phyloP scores from a whole-genome alignment of 345 rosid species.

The Draba incana region DNA sequence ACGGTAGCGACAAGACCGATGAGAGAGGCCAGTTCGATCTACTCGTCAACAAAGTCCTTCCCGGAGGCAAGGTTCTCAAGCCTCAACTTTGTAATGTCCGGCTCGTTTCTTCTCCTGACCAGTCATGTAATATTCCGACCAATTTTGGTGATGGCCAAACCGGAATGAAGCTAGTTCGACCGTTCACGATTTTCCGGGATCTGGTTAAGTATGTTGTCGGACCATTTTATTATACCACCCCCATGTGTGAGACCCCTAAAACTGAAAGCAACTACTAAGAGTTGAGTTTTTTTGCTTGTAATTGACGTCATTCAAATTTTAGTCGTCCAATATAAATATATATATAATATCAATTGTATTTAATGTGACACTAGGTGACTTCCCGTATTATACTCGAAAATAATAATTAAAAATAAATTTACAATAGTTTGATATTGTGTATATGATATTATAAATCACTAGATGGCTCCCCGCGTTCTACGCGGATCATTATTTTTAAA shows the following conservation, averaged over 20 bases:
- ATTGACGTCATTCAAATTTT: conserved; percentile 6
- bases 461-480: too few species aligned
- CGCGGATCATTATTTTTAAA: too few species aligned
- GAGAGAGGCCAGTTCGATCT: conserved; percentile 63
- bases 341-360: conserved; percentile 3
- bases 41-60: conserved; percentile 41
- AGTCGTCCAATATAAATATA: conserved; percentile 1
- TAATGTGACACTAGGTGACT: background rate
- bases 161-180: conserved; percentile 60
- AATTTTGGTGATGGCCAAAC: conserved; percentile 62
- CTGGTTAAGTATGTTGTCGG: conserved; percentile 48
- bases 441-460: too few species aligned
- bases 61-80: conserved; percentile 58
- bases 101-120: conserved; percentile 68
- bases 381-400: too few species aligned
- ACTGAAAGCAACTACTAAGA: conserved; percentile 38
- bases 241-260: conserved; percentile 68
- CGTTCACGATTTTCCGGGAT: conserved; percentile 52
- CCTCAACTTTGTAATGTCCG: conserved; percentile 57
- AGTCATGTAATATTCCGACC: conserved; percentile 61
- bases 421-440: too few species aligned
- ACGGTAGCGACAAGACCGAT: conserved; percentile 65
- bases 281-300: conserved; percentile 18
- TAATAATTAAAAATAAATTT: too few species aligned
- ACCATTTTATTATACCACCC: conserved; percentile 64